Evolutionary conservation across 108 stramenopile species (phyloP).

Genomic region (Cyclotella cryptica): DNA sequence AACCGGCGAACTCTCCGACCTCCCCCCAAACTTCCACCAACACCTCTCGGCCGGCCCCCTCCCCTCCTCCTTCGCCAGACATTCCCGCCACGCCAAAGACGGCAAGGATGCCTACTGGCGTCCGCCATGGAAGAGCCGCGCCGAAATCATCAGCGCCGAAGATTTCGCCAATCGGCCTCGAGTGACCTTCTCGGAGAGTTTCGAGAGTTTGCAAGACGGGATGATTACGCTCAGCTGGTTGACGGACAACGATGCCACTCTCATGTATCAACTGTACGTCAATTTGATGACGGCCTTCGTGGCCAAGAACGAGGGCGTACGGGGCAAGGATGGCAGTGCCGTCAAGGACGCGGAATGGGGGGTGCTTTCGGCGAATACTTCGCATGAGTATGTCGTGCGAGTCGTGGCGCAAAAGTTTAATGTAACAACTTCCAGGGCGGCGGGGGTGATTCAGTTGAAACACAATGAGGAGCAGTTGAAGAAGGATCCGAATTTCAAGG

Average conservation of each 20-base stretch:
- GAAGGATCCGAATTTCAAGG: conserved; percentile 49
- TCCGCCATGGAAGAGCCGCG: conserved; percentile 59
- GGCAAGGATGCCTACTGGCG: conserved; percentile 74
- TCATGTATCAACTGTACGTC: conserved; percentile 71
- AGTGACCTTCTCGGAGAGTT: conserved; percentile 75
- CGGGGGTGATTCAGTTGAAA: conserved; percentile 78
- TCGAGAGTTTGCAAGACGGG: conserved; percentile 70
- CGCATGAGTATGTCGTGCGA: conserved; percentile 82
- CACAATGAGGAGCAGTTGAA: conserved; percentile 82
- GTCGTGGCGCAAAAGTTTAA: conserved; percentile 81
- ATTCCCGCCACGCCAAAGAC: conserved; percentile 40
- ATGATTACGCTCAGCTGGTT: conserved; percentile 80
- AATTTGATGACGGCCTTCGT: conserved; percentile 67
- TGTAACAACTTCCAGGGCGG: conserved; percentile 71
- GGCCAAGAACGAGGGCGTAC: neutral
- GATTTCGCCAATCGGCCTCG: conserved; percentile 83
- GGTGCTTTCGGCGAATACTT: conserved; percentile 56
- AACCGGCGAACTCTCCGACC: conserved; percentile 43
- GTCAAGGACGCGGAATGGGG: conserved; percentile 36
- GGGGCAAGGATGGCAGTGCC: conserved; percentile 12
- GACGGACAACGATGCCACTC: conserved; percentile 53
- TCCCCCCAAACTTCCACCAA: conserved; percentile 48
- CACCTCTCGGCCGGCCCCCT: conserved; percentile 17
- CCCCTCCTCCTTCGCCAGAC: conserved; percentile 1
- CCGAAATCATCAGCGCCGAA: conserved; percentile 71